phyloP scores from a whole-genome alignment of 768 basidiomycete genomes.

The Leccinum subgranulosum region DNA sequence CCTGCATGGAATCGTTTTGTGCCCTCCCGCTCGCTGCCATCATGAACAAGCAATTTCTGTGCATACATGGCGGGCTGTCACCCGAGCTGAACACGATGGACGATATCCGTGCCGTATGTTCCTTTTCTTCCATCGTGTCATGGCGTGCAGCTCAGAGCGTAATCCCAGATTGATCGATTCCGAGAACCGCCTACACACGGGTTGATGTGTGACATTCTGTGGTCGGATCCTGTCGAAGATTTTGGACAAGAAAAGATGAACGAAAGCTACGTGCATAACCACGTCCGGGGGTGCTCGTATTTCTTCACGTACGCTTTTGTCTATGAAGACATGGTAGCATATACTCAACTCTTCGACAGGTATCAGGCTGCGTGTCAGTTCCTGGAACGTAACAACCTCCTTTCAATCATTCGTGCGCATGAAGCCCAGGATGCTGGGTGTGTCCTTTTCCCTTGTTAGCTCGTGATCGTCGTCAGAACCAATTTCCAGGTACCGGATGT shows the following conservation, averaged over 20 bases:
- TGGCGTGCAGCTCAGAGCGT: neutral
- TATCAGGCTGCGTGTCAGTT: conserved; percentile 97
- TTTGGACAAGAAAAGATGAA: conserved; percentile 91
- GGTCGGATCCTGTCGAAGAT: conserved; percentile 98
- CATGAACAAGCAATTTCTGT: conserved; percentile 99
- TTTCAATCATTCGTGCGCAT: conserved; percentile 96
- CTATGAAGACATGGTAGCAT: neutral
- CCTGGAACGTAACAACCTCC: conserved; percentile 92
- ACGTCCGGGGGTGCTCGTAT: conserved; percentile 95
- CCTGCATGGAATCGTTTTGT: conserved; percentile 98
- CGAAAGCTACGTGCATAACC: conserved; percentile 93
- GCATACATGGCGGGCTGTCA: conserved; percentile 95
- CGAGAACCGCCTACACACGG: conserved; percentile 97
- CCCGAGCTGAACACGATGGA: conserved; percentile 95
- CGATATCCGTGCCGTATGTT: conserved; percentile 80
- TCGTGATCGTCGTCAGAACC: neutral
- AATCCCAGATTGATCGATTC: conserved; percentile 87
- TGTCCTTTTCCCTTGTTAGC: conserved; percentile 17
- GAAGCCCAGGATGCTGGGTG: conserved; percentile 99
- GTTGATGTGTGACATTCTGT: conserved; percentile 97
- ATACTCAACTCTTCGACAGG: conserved; percentile 37
- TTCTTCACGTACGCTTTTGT: conserved; percentile 70
- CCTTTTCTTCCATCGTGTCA: neutral
- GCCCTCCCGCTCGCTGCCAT: conserved; percentile 91
- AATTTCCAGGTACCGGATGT: conserved; percentile 84